Base-by-base conservation (phyloP, 768 basidiomycete species). In the Amanita fuliginea region DNA sequence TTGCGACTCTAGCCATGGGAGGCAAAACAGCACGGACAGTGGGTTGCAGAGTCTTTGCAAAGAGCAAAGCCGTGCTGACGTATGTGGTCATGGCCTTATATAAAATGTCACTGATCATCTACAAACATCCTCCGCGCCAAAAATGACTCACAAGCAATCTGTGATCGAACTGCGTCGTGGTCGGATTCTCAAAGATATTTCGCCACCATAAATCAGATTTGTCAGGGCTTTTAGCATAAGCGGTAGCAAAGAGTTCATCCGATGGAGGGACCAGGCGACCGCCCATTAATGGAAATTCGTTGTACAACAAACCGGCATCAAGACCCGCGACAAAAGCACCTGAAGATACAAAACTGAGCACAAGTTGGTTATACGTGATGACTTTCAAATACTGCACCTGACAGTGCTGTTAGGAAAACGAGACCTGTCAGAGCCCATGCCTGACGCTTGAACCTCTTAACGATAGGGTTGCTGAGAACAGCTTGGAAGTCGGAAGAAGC, bases 241-340 rank as follows among this genome's bases (percentile, higher is more conserved):
- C 69, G 1, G 74, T 60, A 22, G 87, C 81, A 61, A 94, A 79
- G 21, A 99, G 75, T 63, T 98, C 96, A 33, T 83, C 77, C 6
- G 69, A 53, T 0, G 93, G 92, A 3, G 96, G 96, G 3, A 78
- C 76, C 13, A 97, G 64, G 13, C 81, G 75, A 6, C 86, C 93
- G 33, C 91, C 95, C 95, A 99, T 99, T 4, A 85, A 67, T 0
- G 96, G 96, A 69, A 96, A 99, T 60, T 98, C 95, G 61, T 99
- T 99, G 68, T 98, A 98, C n/a, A 93, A 63, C 47, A 99, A 67
- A 11, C 96, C 96, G 1, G 96, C 96, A 62, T 99, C 96, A 37
- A 99, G 73, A 11, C 96, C 96, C 33, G 96, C 96, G 24, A 99
- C 96, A 58, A 99, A 98, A 4, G 96, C 96, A 46, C 96, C 95